Base-by-base conservation (phyloP, 1,284 basidiomycete genomes). In the Moniliella sp. region DNA sequence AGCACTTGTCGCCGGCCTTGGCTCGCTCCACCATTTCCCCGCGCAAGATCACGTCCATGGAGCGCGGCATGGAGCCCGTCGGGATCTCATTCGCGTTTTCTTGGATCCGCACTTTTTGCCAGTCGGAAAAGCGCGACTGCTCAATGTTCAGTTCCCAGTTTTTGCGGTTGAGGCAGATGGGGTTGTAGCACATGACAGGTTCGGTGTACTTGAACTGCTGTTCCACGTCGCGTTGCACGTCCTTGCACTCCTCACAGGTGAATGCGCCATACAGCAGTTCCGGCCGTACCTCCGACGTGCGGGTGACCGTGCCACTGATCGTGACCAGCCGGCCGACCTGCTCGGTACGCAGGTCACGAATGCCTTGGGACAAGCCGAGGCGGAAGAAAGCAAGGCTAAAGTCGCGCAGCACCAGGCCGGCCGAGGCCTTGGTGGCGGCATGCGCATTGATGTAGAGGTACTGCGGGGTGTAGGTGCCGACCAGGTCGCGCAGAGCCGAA, bases 191-290 rank as follows among this genome's bases (percentile, higher is more conserved):
- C 36, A 94, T 69, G 39, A 74, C 74, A 8, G 91, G 91, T 79
- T 97, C 91, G 14, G 91, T 99, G 62, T 94, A 97, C 62, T 93
- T 94, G 71, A 97, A 99, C 60, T 99, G 91, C 59, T 99, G 91
- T 60, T 99, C 91, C 32, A 99, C 76, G 48, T 94, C 86, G 37
- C 78, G 73, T n/a, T 93, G 76, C 5, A 76, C 66, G 23, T 77
- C 78, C 32, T 73, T 71, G 61, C 91, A 99, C 27, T 76, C 69
- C 56, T 80, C 76, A 55, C 91, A 99, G 29, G 77, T 74, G 61
- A 94, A 97, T 34, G 80, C 86, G 12, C 86, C 91, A 48, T 72
- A 84, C 11, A 94, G 67, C 27, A 99, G 65, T 63, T 99, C 91
- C 2, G 91, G 91, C 15, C 91, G 70, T 28, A 97, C 91, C 65